These are phyloP conservation scores for Coffea canephora DNA, from an alignment of 257 asterid genomes.

Conservation along the genomic window DNA sequence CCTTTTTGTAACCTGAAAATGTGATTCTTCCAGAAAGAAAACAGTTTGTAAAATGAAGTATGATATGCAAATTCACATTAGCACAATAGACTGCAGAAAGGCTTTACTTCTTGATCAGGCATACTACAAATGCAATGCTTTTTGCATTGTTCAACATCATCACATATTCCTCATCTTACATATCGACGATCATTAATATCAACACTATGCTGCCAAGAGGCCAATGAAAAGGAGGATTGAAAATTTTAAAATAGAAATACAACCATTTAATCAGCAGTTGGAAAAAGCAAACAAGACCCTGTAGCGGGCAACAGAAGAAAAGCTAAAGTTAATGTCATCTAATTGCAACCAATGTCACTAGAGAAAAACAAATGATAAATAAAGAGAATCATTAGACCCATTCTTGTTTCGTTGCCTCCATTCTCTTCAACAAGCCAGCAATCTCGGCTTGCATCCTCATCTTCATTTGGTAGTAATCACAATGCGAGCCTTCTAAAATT, in stretches of 20 bases:
- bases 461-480: slow-evolving; percentile 84
- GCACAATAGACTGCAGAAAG: neutral
- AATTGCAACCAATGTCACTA: slow-evolving; percentile 4
- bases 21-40: neutral
- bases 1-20: neutral
- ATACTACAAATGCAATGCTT: neutral
- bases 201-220: neutral
- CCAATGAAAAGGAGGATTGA: neutral
- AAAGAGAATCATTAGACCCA: slow-evolving; percentile 36
- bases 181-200: neutral
- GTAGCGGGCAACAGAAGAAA: neutral
- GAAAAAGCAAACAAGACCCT: neutral
- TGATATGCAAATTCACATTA: neutral
- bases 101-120: neutral
- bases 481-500: slow-evolving; percentile 63
- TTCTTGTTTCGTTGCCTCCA: slow-evolving; percentile 85
- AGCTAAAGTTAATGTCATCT: slow-evolving; percentile 1
- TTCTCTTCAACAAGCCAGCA: slow-evolving; percentile 82
- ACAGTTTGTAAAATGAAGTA: neutral
- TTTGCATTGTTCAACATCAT: neutral
- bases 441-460: slow-evolving; percentile 83
- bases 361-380: neutral
- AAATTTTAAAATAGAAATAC: slow-evolving; percentile 1
- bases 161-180: neutral
- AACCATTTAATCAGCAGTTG: neutral